Evolutionary conservation across 2,329 filamentous ascomycete genomes (phyloP), one percentile per base, ranked within the genome.

Genomic region (Akanthomyces muscarius): DNA sequence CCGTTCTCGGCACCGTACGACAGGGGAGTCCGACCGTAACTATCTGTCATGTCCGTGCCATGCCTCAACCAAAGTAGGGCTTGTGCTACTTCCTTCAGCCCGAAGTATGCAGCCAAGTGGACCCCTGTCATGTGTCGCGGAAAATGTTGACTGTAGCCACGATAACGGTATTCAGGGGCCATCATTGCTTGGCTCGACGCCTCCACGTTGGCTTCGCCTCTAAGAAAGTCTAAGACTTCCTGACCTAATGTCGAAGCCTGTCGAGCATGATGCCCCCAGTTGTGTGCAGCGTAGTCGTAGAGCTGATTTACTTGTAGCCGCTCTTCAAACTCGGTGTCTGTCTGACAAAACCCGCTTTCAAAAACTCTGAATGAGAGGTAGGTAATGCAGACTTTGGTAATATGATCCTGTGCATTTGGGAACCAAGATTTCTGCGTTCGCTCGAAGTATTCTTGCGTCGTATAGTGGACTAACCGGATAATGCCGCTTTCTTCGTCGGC

Each of bases 401-500:
- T n/a, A n/a, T n/a, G n/a, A n/a, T n/a, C n/a, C n/a, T n/a, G n/a
- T n/a, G n/a, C n/a, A n/a, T n/a, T n/a, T n/a, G n/a, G n/a, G n/a
- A n/a, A n/a, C n/a, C n/a, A n/a, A n/a, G n/a, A n/a, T n/a, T n/a
- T n/a, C n/a, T n/a, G n/a, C n/a, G n/a, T n/a, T n/a, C n/a, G n/a
- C n/a, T n/a, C 36, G n/a, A 63, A 33, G 54, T 59, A 63, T 48
- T 63, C n/a, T 21, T 36, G 25, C 6, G 50, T 48, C 2, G 62
- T 59, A 23, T 59, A 28, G 16, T 63, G 55, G 14, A 79, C 76
- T 0, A 80, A 64, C 5, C 75, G 71, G 8, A 79, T 69, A 41
- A 75, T 68, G 28, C 68, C 47, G 50, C 69, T 79, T 54, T 75
- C 65, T 54, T 72, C 62, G 50, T 80, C 74, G 23, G 77, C 41